A percentile compares a stretch with the other conserved stretches of the same genome.
Conservation (phyloP, 2,329 filamentous ascomycete genomes). For the Diaporthe citri region DNA sequence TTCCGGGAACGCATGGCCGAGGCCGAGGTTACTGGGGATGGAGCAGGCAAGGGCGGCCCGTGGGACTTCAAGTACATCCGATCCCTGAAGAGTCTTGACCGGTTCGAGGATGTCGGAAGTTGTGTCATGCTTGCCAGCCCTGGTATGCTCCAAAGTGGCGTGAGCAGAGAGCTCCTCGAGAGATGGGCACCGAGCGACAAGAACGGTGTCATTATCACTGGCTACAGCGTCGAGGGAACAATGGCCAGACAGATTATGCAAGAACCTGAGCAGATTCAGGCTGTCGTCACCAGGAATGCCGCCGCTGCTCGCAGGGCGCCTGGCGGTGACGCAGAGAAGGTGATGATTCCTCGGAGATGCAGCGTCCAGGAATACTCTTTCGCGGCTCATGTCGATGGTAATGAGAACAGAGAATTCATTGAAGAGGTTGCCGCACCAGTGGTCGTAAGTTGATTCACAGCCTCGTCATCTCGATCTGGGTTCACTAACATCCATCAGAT, state of each 20-base stretch:
- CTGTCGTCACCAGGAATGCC: conserved; percentile 84
- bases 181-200: conserved; percentile 96
- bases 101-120: conserved; percentile 94
- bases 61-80: conserved; percentile 98
- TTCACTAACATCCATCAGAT: conserved; percentile 67
- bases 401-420: conserved; percentile 96
- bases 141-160: conserved; percentile 98
- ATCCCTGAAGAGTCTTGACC: conserved; percentile 90
- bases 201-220: conserved; percentile 98
- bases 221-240: conserved; percentile 97
- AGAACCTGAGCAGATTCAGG: conserved; percentile 94
- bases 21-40: conserved; percentile 83
- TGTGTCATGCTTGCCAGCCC: conserved; percentile 98
- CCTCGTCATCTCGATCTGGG: background rate
- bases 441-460: conserved; percentile 72
- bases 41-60: conserved; percentile 81
- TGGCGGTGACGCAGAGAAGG: conserved; percentile 81
- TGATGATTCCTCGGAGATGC: conserved; percentile 92
- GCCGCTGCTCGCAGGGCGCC: conserved; percentile 73
- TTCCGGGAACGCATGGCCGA: conserved; percentile 94
- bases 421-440: conserved; percentile 93
- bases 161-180: conserved; percentile 92
- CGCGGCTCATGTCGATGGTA: conserved; percentile 95
- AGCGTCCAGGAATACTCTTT: conserved; percentile 96
- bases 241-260: conserved; percentile 98